These are phyloP conservation scores for Syzygium syzygioides DNA, from an alignment of 441 rosid genomes.

Conservation along the genomic window DNA sequence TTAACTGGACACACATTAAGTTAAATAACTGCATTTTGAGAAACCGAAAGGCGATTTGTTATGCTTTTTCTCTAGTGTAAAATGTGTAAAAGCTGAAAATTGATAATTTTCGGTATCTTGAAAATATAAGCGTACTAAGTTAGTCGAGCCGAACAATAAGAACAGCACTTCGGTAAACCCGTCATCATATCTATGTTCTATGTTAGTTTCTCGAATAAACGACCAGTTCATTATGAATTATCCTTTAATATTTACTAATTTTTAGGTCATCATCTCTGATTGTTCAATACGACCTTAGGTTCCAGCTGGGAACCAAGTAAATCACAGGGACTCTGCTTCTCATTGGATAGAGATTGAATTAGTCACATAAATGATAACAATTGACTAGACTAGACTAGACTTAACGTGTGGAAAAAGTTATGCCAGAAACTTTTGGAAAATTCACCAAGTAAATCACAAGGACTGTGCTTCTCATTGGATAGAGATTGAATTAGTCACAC, in stretches of 20 bases:
- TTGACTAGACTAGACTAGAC: no score
- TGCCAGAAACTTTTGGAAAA: not conserved
- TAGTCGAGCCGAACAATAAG: accelerated
- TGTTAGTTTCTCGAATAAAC: not conserved
- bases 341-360: not conserved
- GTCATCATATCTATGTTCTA: not conserved
- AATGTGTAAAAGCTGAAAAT: not conserved
- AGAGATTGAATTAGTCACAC: not conserved
- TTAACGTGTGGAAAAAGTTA: not conserved
- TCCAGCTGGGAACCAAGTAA: not conserved
- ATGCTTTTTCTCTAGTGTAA: not conserved
- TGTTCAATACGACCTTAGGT: not conserved
- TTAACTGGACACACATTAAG: no score
- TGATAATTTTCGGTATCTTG: not conserved
- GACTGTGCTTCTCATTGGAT: not conserved
- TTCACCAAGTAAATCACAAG: no score
- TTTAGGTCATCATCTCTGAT: not conserved
- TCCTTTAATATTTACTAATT: no score
- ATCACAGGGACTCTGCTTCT: not conserved
- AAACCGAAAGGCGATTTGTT: accelerated
- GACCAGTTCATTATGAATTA: not conserved
- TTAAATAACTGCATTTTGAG: not conserved
- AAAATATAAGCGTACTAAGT: no score
- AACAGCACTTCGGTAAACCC: not conserved
- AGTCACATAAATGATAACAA: not conserved